Evolutionary conservation across 257 asterid species (phyloP).

Genomic region (Primulina huaijiensis): DNA sequence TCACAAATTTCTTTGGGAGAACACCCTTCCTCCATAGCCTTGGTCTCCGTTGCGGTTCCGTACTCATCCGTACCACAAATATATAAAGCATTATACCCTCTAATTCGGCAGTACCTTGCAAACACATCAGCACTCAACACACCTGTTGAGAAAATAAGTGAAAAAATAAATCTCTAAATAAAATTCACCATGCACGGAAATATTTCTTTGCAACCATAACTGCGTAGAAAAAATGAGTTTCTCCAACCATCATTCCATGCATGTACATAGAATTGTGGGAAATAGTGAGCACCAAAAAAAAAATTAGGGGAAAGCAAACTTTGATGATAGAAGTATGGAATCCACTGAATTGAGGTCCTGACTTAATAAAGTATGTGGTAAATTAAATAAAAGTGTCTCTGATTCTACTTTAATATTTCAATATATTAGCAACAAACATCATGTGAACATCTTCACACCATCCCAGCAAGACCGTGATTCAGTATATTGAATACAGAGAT

Average conservation of each 20-base stretch:
- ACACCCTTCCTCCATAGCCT: conserved; percentile 91
- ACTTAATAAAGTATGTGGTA: neutral
- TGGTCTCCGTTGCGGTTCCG: conserved; percentile 96
- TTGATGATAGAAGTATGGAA: neutral
- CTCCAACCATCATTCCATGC: neutral
- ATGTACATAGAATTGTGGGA: neutral
- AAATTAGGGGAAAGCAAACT: no score
- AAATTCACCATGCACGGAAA: neutral
- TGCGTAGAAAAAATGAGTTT: neutral
- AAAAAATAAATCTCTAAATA: neutral
- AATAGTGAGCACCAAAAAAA: neutral
- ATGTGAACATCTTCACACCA: neutral
- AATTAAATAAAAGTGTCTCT: no score
- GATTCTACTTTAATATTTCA: neutral
- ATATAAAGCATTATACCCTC: conserved; percentile 75
- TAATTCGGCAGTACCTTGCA: conserved; percentile 79
- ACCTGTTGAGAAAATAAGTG: conserved; percentile 40
- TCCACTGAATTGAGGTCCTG: neutral
- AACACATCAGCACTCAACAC: conserved; percentile 97
- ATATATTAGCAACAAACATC: neutral
- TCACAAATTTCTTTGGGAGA: conserved; percentile 87
- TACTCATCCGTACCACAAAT: conserved; percentile 98
- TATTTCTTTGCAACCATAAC: neutral
- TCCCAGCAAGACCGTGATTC: neutral
- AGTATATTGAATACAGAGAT: no score